A percentile compares a stretch with the other conserved stretches of the same genome.
Evolutionary conservation across 2,329 filamentous ascomycete genomes (phyloP).

Genomic region (Arthroderma sp.): DNA sequence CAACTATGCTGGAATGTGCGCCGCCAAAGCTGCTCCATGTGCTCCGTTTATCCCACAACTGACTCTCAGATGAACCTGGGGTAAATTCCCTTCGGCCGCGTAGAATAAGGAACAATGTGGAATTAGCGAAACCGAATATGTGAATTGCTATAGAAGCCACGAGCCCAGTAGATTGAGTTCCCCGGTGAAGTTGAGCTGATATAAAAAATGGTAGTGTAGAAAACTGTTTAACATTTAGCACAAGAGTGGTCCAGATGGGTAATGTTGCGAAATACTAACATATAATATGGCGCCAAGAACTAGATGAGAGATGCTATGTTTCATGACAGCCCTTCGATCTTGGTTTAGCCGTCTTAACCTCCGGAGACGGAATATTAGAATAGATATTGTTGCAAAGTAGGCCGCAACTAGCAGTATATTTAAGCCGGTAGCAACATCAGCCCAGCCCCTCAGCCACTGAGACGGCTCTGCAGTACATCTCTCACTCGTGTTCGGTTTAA

Average conservation of each 20-base stretch:
- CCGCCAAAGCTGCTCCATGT: constrained; percentile 3
- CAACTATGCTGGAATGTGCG: not conserved
- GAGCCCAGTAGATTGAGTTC: constrained; percentile 11
- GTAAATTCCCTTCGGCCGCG: constrained; percentile 14
- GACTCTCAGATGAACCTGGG: not conserved
- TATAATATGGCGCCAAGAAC: constrained; percentile 15
- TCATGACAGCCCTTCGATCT: constrained; percentile 18
- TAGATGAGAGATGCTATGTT: constrained; percentile 20
- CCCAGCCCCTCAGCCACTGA: constrained; percentile 15
- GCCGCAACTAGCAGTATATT: constrained; percentile 14
- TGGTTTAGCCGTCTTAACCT: constrained; percentile 15
- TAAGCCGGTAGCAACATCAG: constrained; percentile 16
- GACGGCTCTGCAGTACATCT: constrained; percentile 16
- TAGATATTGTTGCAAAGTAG: constrained; percentile 13
- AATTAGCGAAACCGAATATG: constrained; percentile 17
- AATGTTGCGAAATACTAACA: constrained; percentile 13
- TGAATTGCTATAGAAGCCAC: constrained; percentile 19
- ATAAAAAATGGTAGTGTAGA: constrained; percentile 19
- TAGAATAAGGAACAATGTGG: constrained; percentile 18
- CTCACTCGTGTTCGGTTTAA: constrained; percentile 10
- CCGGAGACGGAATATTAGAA: constrained; percentile 14
- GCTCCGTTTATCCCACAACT: not conserved
- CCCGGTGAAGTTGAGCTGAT: constrained; percentile 3
- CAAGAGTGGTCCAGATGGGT: not conserved
- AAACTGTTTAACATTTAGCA: constrained; percentile 10